A percentile compares a stretch with the other conserved stretches of the same genome.
Conservation (phyloP, 352 stramenopile species). For the Phytophthora ohioensis region DNA sequence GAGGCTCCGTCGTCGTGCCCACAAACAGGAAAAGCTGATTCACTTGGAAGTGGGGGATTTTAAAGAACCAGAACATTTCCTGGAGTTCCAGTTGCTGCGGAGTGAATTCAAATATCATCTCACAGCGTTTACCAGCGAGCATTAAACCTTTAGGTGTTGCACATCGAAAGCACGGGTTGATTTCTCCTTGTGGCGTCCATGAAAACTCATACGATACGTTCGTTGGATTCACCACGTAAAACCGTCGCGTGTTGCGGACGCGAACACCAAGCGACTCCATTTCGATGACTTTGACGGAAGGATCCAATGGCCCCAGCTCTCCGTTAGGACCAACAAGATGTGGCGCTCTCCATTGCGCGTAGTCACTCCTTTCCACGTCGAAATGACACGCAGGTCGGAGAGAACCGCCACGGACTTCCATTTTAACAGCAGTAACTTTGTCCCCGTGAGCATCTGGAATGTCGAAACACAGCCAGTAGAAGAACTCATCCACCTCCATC, state of each 20-base stretch:
- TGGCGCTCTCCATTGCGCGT: conserved; percentile 73
- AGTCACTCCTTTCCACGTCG: conserved; percentile 92
- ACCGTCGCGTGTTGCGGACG: conserved; percentile 92
- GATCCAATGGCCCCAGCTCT: conserved; percentile 86
- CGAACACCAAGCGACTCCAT: conserved; percentile 92
- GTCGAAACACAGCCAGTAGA: conserved; percentile 72
- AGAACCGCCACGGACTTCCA: conserved; percentile 80
- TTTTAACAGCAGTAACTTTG: conserved; percentile 29
- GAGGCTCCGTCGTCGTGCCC: conserved; percentile 91
- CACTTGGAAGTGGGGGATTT: conserved; percentile 90
- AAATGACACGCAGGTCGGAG: conserved; percentile 94
- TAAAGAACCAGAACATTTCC: conserved; percentile 94
- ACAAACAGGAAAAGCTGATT: conserved; percentile 93
- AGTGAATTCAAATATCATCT: conserved; percentile 97
- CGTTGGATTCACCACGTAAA: conserved; percentile 95
- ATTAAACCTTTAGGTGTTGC: conserved; percentile 92
- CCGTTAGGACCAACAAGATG: conserved; percentile 83
- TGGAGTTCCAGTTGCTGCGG: conserved; percentile 89
- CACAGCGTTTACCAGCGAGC: conserved; percentile 91
- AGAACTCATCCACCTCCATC: conserved; percentile 91
- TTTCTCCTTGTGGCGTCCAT: conserved; percentile 85
- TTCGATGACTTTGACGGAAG: conserved; percentile 92
- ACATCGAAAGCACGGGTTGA: conserved; percentile 89
- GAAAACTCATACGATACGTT: conserved; percentile 95
- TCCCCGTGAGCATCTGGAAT: conserved; percentile 13